Base-by-base conservation (phyloP, 148 eudicot genomes). In the Suaeda aralocaspica region DNA sequence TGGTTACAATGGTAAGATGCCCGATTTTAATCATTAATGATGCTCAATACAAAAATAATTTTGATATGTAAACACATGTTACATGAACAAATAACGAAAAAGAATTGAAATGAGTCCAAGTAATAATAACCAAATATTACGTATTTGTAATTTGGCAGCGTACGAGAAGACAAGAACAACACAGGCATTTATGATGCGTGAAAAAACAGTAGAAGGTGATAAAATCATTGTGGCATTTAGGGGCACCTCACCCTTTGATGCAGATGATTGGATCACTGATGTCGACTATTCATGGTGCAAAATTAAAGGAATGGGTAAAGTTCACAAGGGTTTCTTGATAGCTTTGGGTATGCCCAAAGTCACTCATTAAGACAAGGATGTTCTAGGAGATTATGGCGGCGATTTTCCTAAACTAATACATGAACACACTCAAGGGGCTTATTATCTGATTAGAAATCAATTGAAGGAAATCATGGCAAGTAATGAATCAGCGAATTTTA, bases 231-330 rank as follows among this genome's bases (percentile, higher is more conserved):
- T 92, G 45, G 70, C 87, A 28, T 92, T 92, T 44, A 68, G 92
- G 63, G 97, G 97, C 9, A 89, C 92, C 1, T 83, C 82, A n/a
- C 77, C 84, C 15, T 92, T 84, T 60, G 78, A 81, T 19, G 83
- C 89, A 7, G 68, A 85, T 29, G 92, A 82, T 18, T 87, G 92
- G 97, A 66, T 81, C 73, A 73, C 90, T 0, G 92, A 89, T 76
- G 68, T 87, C 9, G 86, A 89, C 67, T 16, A 85, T 70, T 87
- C 95, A 2, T 87, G 90, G 87, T 62, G 72, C 52, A 71, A 81
- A 60, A 62, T 87, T 63, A 39, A 59, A 2, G 79, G 78, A 29
- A 60, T 82, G 65, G 95, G 95, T 0, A 84, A 80, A 53, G 67
- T 82, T 31, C 97, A 92, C 30, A 72, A 62, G 42, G 97, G 95